These are phyloP conservation scores for Linnemannia elongata DNA, from an alignment of 192 early-diverging fungal genomes.

Conservation along the genomic window DNA sequence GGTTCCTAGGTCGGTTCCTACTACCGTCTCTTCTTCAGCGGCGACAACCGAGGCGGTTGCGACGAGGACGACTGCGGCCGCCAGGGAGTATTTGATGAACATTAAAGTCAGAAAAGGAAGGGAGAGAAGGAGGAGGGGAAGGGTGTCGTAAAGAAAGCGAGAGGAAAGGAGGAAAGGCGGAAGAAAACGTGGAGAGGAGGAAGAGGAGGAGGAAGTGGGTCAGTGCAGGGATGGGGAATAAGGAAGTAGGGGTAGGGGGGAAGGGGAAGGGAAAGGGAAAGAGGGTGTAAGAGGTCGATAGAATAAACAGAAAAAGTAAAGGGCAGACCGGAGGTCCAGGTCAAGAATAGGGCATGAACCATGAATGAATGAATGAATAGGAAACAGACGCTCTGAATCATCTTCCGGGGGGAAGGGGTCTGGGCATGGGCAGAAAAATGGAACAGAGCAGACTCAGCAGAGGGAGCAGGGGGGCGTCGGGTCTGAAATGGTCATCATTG, in stretches of 20 bases:
- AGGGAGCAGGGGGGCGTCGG: no score
- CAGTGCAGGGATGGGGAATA: neutral
- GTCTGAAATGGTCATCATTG: no score
- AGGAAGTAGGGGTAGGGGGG: neutral
- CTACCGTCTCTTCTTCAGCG: neutral
- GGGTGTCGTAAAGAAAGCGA: neutral
- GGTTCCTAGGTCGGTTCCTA: neutral
- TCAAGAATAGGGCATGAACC: no score
- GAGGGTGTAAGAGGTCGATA: no score
- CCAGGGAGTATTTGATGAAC: constrained; percentile 2
- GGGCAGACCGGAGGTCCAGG: no score
- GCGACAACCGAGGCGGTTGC: constrained; percentile 6
- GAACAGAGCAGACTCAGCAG: no score
- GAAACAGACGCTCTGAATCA: no score
- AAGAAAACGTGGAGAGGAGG: neutral
- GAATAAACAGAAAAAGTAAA: neutral
- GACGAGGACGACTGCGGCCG: neutral
- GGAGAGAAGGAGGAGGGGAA: neutral
- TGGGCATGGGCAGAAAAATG: no score
- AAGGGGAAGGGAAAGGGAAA: no score
- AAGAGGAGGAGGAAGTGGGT: neutral
- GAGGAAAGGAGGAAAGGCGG: neutral
- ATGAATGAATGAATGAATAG: no score
- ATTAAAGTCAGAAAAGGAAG: neutral
- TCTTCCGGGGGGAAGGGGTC: no score